Evolutionary conservation across 176 grass and related monocot species (phyloP).

Genomic region (Alloteropsis semialata): DNA sequence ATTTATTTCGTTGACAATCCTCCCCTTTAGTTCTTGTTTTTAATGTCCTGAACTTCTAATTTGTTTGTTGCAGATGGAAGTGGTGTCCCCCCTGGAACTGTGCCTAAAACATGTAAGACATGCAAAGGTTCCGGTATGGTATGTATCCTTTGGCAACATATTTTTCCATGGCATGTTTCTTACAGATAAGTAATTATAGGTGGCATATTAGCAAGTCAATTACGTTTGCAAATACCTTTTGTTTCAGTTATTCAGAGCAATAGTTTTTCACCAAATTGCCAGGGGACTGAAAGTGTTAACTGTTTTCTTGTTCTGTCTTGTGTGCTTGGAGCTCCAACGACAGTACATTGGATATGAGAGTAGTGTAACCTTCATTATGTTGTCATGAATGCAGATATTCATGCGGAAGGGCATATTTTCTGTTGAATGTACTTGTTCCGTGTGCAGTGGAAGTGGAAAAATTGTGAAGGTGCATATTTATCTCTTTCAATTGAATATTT

Average conservation of each 20-base stretch:
- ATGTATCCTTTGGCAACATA: conserved; percentile 26
- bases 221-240: background rate
- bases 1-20: background rate
- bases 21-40: background rate
- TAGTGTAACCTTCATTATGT: conserved; percentile 20
- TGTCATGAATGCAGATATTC: conserved; percentile 53
- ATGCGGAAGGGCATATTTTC: conserved; percentile 56
- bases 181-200: background rate
- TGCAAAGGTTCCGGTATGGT: conserved; percentile 90
- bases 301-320: conserved; percentile 1
- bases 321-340: background rate
- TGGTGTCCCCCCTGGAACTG: conserved; percentile 88
- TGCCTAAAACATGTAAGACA: conserved; percentile 88
- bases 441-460: conserved; percentile 71
- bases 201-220: background rate
- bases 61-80: conserved; percentile 71
- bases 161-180: conserved; percentile 18
- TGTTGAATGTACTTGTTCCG: conserved; percentile 57
- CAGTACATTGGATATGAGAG: background rate
- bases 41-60: conserved; percentile 9
- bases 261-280: background rate
- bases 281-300: background rate
- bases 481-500: conserved; percentile 18
- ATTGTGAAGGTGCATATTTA: conserved; percentile 62
- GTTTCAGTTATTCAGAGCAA: background rate